These are phyloP conservation scores for Aspergillus quadrilineatus DNA, from an alignment of 2,329 filamentous ascomycete species.

Conservation along the genomic window DNA sequence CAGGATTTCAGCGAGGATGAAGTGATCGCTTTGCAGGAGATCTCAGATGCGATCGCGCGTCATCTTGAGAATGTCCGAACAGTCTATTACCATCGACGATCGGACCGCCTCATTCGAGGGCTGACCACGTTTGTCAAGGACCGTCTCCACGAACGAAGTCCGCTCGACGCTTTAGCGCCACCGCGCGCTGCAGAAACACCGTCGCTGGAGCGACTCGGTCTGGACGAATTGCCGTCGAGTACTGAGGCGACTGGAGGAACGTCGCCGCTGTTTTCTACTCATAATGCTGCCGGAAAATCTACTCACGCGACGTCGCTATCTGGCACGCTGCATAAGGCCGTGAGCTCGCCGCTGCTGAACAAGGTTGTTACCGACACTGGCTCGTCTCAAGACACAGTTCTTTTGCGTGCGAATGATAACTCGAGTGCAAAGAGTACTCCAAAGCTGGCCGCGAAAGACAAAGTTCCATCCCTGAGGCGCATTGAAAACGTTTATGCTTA, in stretches of 20 bases:
- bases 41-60: constrained; percentile 49
- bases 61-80: constrained; percentile 58
- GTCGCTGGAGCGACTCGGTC: not conserved
- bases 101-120: constrained; percentile 56
- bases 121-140: constrained; percentile 49
- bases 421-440: constrained; percentile 15
- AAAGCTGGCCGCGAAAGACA: constrained; percentile 14
- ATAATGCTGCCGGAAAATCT: not conserved
- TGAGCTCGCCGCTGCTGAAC: not conserved
- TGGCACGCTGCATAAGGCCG: not conserved
- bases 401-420: not conserved
- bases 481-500: constrained; percentile 37
- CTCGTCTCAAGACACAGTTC: not conserved
- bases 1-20: constrained; percentile 36
- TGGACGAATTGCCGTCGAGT: not conserved
- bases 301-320: constrained; percentile 4
- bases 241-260: not conserved
- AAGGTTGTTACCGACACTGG: not conserved
- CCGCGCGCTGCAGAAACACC: not conserved
- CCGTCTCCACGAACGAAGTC: not conserved
- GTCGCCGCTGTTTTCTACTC: not conserved
- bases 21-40: constrained; percentile 10
- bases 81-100: constrained; percentile 52
- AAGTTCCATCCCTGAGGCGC: constrained; percentile 14
- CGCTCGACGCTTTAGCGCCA: not conserved